Conservation (phyloP, 2,329 filamentous ascomycete species). For the Xylariaceae sp. region DNA sequence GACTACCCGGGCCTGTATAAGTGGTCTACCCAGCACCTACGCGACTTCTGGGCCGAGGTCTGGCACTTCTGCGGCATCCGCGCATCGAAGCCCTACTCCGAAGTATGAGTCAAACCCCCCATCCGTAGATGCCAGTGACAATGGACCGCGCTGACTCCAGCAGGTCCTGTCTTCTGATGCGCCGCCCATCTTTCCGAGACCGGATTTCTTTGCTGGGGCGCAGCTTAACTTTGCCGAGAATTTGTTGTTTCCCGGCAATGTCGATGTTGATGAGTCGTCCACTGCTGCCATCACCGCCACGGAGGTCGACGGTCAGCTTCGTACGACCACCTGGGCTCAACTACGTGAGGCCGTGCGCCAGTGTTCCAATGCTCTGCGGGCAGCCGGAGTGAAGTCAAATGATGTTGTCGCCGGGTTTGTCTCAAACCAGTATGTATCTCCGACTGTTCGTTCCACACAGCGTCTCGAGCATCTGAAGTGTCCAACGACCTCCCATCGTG, state of each 20-base stretch:
- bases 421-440: constrained; percentile 61
- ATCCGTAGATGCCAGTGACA: not conserved
- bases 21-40: constrained; percentile 77
- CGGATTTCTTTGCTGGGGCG: constrained; percentile 75
- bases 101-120: constrained; percentile 40
- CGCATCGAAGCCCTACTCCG: constrained; percentile 57
- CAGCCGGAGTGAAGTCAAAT: constrained; percentile 52
- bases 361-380: constrained; percentile 66
- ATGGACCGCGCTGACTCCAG: constrained; percentile 11
- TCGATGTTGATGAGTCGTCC: constrained; percentile 50
- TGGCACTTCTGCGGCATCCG: constrained; percentile 79
- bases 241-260: constrained; percentile 68
- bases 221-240: constrained; percentile 94
- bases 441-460: not conserved
- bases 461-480: not conserved
- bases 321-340: constrained; percentile 64
- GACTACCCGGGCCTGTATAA: constrained; percentile 71
- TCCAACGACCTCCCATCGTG: not conserved
- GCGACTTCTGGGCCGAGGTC: constrained; percentile 76
- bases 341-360: constrained; percentile 71
- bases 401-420: constrained; percentile 69
- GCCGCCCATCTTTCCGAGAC: constrained; percentile 76
- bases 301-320: constrained; percentile 59
- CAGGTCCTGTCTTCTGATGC: constrained; percentile 64
- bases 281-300: constrained; percentile 76